Percentiles rank a stretch among this genome's conserved stretches.
Conservation (phyloP, 108 stramenopile genomes). For the Aurantiochytrium sp. region DNA sequence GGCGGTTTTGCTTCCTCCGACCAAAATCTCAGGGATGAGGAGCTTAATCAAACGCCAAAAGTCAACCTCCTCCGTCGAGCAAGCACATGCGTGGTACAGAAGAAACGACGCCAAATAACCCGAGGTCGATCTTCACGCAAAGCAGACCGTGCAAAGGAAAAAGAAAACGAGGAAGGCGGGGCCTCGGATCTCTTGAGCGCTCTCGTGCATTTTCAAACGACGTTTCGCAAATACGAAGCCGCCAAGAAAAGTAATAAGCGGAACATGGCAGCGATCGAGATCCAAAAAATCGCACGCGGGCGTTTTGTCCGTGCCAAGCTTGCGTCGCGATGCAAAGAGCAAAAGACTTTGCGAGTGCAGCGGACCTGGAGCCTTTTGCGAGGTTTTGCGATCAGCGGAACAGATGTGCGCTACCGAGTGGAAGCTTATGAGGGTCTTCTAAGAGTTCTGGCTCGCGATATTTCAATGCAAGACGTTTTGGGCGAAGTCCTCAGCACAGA, state of each 20-base stretch:
- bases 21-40: too few species aligned
- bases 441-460: background rate
- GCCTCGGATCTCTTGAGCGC: background rate
- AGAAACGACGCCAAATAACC: too few species aligned
- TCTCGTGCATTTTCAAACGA: background rate
- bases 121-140: too few species aligned
- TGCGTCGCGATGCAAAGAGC: background rate
- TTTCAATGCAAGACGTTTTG: background rate
- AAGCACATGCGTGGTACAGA: too few species aligned
- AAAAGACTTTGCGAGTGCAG: background rate
- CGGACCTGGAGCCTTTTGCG: background rate
- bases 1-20: too few species aligned
- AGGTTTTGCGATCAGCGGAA: background rate
- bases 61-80: too few species aligned
- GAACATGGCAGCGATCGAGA: background rate
- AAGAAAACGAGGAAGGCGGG: background rate
- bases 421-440: background rate
- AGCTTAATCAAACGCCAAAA: too few species aligned
- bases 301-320: background rate
- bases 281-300: background rate
- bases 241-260: background rate
- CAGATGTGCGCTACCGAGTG: background rate
- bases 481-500: background rate
- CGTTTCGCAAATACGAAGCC: background rate
- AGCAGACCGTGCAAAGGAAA: background rate